Percentiles rank a stretch among this genome's conserved stretches.
These are phyloP conservation scores for Fusarium sp. DNA, from an alignment of 2,329 filamentous ascomycete genomes.

Conservation along the genomic window DNA sequence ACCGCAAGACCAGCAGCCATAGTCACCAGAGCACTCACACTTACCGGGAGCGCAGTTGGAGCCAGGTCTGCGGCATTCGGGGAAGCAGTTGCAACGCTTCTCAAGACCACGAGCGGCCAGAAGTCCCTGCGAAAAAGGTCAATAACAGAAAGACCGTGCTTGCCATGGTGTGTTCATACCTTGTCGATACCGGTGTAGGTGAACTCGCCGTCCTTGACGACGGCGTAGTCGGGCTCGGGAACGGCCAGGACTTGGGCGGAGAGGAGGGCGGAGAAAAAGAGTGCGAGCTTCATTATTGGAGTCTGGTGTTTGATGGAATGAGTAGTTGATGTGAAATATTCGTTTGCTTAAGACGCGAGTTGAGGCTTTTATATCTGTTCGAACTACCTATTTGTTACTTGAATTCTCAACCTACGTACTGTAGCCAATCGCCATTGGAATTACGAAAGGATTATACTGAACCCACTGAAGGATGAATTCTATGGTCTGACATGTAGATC, in stretches of 20 bases:
- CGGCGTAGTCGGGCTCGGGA: conserved; percentile 3
- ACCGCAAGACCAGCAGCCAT: conserved; percentile 18
- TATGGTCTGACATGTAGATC: background rate
- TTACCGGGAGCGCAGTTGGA: background rate
- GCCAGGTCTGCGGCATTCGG: background rate
- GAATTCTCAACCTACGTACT: background rate
- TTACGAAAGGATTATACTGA: background rate
- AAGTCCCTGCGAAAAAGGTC: background rate
- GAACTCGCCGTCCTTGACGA: background rate
- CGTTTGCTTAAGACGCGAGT: accelerated
- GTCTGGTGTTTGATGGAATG: background rate
- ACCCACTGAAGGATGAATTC: background rate
- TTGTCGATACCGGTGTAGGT: conserved; percentile 21
- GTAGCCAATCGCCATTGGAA: background rate
- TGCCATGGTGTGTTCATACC: background rate
- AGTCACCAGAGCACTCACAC: conserved; percentile 15
- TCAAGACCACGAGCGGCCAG: conserved; percentile 16
- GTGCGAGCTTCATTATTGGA: conserved; percentile 7
- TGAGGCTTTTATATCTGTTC: background rate
- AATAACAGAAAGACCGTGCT: background rate
- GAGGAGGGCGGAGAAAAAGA: conserved; percentile 7
- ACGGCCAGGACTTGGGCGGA: conserved; percentile 4
- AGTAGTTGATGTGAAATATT: background rate
- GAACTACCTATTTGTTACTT: background rate
- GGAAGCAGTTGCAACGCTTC: conserved; percentile 5